These are phyloP conservation scores for Colletotrichum liaoningense DNA, from an alignment of 2,329 filamentous ascomycete genomes.

Conservation along the genomic window DNA sequence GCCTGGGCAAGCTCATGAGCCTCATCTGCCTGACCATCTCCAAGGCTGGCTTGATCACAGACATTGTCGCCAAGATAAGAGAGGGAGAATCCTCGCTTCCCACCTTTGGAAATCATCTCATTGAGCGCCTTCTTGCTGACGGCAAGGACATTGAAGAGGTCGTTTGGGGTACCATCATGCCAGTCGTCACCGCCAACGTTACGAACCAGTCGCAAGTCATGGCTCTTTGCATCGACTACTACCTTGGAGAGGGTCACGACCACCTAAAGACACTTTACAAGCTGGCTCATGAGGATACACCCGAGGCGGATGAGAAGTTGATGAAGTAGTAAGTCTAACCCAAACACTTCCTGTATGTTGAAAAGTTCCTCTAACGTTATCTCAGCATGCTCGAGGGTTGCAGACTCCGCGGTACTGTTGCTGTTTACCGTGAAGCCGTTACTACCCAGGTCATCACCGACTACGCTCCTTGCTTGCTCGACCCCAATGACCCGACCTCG, in stretches of 20 bases:
- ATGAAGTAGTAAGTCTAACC: slow-evolving; percentile 46
- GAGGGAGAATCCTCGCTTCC: slow-evolving; percentile 45
- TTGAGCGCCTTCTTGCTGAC: slow-evolving; percentile 64
- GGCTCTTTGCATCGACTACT: slow-evolving; percentile 69
- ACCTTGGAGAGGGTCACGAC: slow-evolving; percentile 61
- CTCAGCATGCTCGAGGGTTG: slow-evolving; percentile 64
- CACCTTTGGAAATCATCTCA: slow-evolving; percentile 69
- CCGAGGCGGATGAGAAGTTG: slow-evolving; percentile 61
- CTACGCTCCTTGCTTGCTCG: slow-evolving; percentile 38
- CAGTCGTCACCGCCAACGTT: slow-evolving; percentile 65
- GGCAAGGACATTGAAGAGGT: slow-evolving; percentile 65
- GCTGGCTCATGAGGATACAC: slow-evolving; percentile 59
- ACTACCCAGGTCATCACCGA: slow-evolving; percentile 43
- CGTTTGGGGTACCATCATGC: slow-evolving; percentile 67
- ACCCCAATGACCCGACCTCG: slow-evolving; percentile 36
- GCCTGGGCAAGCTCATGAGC: slow-evolving; percentile 64
- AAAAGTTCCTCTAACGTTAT: not conserved
- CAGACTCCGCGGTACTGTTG: slow-evolving; percentile 64
- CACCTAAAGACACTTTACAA: slow-evolving; percentile 64
- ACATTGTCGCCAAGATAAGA: slow-evolving; percentile 59
- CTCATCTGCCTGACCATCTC: slow-evolving; percentile 61
- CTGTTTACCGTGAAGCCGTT: slow-evolving; percentile 59
- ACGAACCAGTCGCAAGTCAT: slow-evolving; percentile 70
- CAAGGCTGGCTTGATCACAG: slow-evolving; percentile 58
- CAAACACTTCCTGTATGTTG: not conserved